A percentile compares a stretch with the other conserved stretches of the same genome.
Evolutionary conservation across 2,329 filamentous ascomycete genomes (phyloP).

Genomic region (Talaromyces sp.): DNA sequence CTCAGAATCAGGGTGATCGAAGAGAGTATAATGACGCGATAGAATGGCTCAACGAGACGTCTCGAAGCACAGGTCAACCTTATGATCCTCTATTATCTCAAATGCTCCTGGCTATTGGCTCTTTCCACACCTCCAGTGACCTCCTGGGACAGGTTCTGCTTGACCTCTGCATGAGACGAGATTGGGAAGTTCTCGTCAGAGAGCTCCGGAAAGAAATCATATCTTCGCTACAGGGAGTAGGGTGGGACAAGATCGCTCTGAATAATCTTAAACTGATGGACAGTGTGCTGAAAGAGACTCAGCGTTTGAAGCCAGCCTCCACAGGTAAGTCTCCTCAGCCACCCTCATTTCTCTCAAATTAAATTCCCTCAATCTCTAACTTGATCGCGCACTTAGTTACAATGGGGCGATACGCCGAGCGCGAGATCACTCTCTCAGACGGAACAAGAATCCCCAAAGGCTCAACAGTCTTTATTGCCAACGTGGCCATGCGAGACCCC

Average conservation of each 20-base stretch:
- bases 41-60: constrained; percentile 18
- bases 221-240: not conserved
- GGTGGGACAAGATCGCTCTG: constrained; percentile 1
- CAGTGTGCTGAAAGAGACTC: constrained; percentile 25
- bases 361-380: not conserved
- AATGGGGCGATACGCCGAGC: constrained; percentile 10
- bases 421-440: constrained; percentile 28
- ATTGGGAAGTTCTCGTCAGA: not conserved
- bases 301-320: constrained; percentile 20
- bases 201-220: constrained; percentile 5
- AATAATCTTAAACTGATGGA: constrained; percentile 22
- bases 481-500: constrained; percentile 23
- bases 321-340: constrained; percentile 17
- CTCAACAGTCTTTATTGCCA: constrained; percentile 30
- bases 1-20: not conserved
- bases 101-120: not conserved
- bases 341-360: not conserved
- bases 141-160: not conserved
- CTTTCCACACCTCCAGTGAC: not conserved
- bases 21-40: constrained; percentile 19
- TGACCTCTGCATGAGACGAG: not conserved
- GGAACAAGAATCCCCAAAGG: constrained; percentile 48
- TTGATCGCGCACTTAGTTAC: constrained; percentile 5
- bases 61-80: not conserved
- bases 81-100: not conserved